Evolutionary conservation across 306 rosid species (phyloP).

Genomic region (Canavalia gladiata): DNA sequence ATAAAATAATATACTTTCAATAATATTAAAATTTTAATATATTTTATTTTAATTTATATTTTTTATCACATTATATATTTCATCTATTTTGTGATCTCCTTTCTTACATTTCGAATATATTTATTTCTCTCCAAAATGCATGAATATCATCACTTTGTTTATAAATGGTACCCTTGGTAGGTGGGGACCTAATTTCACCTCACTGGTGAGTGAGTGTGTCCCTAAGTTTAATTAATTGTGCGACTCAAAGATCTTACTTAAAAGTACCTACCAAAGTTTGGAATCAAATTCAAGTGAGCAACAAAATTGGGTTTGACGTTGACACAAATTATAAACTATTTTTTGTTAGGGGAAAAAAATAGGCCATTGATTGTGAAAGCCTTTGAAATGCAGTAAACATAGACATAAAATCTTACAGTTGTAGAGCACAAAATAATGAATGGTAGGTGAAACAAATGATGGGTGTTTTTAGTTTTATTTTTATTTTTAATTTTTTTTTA

Average conservation of each 20-base stretch:
- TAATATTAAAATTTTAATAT: too few species aligned
- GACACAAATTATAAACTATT: slow-evolving; percentile 18
- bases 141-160: too few species aligned
- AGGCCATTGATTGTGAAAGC: slow-evolving; percentile 14
- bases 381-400: slow-evolving; percentile 40
- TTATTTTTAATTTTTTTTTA: too few species aligned
- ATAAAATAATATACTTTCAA: not conserved
- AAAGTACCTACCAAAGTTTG: slow-evolving; percentile 15
- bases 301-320: slow-evolving; percentile 29
- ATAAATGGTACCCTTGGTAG: not conserved
- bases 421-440: slow-evolving; percentile 44
- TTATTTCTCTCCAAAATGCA: too few species aligned
- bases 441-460: slow-evolving; percentile 48
- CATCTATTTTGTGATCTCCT: too few species aligned
- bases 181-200: slow-evolving; percentile 31
- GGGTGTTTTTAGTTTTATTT: not conserved
- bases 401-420: slow-evolving; percentile 25
- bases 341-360: not conserved
- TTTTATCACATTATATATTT: too few species aligned
- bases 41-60: too few species aligned
- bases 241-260: slow-evolving; percentile 23
- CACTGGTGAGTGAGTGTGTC: slow-evolving; percentile 18
- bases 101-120: too few species aligned
- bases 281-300: slow-evolving; percentile 27
- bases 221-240: slow-evolving; percentile 1